A percentile compares a stretch with the other conserved stretches of the same genome.
Conservation (phyloP, 192 early-diverging fungal species). For the Backusella mclennaniae region DNA sequence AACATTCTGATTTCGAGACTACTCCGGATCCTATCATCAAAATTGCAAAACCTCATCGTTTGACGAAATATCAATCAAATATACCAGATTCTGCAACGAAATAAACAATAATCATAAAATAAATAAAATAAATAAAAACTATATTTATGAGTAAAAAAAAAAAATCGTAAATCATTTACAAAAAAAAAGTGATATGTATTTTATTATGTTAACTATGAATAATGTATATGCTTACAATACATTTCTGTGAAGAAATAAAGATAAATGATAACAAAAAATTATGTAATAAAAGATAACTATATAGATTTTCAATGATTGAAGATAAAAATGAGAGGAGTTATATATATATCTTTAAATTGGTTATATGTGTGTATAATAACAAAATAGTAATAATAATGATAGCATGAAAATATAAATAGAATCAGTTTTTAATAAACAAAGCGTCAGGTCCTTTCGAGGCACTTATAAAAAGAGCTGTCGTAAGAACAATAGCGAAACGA, state of each 20-base stretch:
- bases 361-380: not conserved
- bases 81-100: not conserved
- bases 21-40: not conserved
- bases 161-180: not conserved
- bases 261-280: not conserved
- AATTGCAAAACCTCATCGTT: not conserved
- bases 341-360: no score
- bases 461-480: constrained; percentile 48
- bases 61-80: not conserved
- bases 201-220: not conserved
- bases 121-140: not conserved
- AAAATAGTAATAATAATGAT: not conserved
- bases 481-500: constrained; percentile 47
- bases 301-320: not conserved
- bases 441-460: constrained; percentile 51
- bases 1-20: not conserved
- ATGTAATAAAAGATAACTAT: not conserved
- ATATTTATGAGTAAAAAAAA: not conserved
- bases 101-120: not conserved
- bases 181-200: not conserved
- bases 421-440: constrained; percentile 9
- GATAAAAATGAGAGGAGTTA: not conserved
- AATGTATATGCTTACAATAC: not conserved
- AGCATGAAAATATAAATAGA: not conserved
- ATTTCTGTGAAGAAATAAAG: not conserved